Evolutionary conservation across 1,139 yeast species (phyloP).

Genomic region (Groenewaldozyma auringiensis): DNA sequence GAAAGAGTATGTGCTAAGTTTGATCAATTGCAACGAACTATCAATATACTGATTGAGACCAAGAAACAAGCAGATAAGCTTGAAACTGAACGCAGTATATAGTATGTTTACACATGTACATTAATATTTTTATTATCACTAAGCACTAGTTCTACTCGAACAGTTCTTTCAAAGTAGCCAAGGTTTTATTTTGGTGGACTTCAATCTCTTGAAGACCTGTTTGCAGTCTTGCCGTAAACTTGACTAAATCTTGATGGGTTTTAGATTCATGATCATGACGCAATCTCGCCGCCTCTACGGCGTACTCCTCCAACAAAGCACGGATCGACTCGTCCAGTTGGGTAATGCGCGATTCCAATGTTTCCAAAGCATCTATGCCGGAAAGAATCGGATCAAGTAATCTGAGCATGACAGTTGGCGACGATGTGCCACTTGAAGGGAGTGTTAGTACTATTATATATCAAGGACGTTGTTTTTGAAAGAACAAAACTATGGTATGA

Average conservation of each 20-base stretch:
- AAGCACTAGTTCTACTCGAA: background rate
- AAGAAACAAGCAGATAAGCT: constrained; percentile 84
- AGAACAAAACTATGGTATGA: too few relatives aligned
- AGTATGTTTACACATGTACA: constrained; percentile 32
- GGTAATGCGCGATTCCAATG: background rate
- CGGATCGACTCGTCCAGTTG: background rate
- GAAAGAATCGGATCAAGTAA: background rate
- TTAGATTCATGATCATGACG: background rate
- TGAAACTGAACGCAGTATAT: constrained; percentile 66
- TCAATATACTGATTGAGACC: constrained; percentile 68
- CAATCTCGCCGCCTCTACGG: background rate
- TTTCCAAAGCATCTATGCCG: background rate
- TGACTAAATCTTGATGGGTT: background rate
- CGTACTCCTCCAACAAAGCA: background rate
- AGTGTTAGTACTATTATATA: background rate
- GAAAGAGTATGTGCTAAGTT: constrained; percentile 69
- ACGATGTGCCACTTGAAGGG: background rate
- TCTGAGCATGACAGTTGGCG: background rate
- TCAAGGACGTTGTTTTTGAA: background rate
- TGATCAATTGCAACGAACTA: constrained; percentile 67
- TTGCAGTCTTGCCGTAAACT: background rate
- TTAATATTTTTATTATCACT: too few relatives aligned
- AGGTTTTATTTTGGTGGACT: background rate
- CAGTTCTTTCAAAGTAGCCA: background rate
- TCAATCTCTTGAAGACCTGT: background rate